Evolutionary conservation across 208 protist genomes (phyloP).

Genomic region (Leptomonas seymouri): DNA sequence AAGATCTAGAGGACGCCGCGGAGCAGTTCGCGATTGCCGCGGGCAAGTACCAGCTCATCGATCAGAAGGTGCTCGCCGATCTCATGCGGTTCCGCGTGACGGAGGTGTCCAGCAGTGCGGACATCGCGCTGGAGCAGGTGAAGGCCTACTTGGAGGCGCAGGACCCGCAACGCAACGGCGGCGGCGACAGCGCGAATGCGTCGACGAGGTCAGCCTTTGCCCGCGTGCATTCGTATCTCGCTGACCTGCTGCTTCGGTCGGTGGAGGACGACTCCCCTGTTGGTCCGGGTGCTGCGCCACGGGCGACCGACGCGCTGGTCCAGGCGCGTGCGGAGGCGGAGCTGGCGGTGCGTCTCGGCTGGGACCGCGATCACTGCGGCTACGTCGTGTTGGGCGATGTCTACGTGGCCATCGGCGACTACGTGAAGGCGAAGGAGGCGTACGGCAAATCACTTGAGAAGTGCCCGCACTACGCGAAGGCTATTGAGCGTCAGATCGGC

Average conservation of each 20-base stretch:
- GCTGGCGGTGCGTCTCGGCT: constrained; percentile 51
- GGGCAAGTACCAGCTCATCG: constrained; percentile 84
- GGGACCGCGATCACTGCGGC: constrained; percentile 76
- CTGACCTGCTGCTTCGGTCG: constrained; percentile 61
- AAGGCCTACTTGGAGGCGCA: constrained; percentile 49
- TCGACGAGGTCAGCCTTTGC: constrained; percentile 55
- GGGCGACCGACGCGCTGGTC: constrained; percentile 25
- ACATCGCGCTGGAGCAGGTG: constrained; percentile 62
- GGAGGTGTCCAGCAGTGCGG: constrained; percentile 57
- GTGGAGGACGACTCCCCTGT: constrained; percentile 25
- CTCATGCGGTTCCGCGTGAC: constrained; percentile 79
- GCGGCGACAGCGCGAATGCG: constrained; percentile 19
- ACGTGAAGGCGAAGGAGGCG: constrained; percentile 54
- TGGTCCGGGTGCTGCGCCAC: background rate
- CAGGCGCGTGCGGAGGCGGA: constrained; percentile 55
- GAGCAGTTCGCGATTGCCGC: constrained; percentile 78
- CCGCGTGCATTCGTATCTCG: constrained; percentile 72
- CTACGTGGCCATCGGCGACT: constrained; percentile 46
- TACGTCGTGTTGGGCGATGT: constrained; percentile 65
- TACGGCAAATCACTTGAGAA: constrained; percentile 52
- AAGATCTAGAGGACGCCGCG: constrained; percentile 77
- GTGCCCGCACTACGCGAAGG: constrained; percentile 70
- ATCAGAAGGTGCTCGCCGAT: constrained; percentile 74
- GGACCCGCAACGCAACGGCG: constrained; percentile 44
- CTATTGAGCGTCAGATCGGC: constrained; percentile 62